A percentile compares a stretch with the other conserved stretches of the same genome.
These are phyloP conservation scores for Populus deltoides DNA, from an alignment of 345 rosid genomes.

Conservation along the genomic window DNA sequence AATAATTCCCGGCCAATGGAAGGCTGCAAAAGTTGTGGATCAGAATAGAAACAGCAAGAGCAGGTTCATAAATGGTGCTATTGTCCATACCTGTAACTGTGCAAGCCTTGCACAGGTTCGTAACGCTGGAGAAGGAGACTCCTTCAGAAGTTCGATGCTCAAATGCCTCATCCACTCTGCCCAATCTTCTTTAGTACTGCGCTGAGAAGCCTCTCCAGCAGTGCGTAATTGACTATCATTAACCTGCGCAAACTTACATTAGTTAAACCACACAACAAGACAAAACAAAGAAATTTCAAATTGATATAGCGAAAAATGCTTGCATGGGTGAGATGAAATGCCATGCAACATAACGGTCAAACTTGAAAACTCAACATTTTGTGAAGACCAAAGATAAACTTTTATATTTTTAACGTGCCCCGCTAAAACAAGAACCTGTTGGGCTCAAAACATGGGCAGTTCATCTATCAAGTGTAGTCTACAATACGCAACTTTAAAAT, in stretches of 20 bases:
- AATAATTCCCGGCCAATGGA: constrained; percentile 94
- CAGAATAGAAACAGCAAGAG: constrained; percentile 22
- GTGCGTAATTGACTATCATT: constrained; percentile 85
- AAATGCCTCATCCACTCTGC: constrained; percentile 99
- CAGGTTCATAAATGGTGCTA: constrained; percentile 9
- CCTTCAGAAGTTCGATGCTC: constrained; percentile 94
- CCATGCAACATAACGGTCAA: neutral
- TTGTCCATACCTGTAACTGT: constrained; percentile 71
- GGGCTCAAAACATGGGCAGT: neutral
- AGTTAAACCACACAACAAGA: neutral
- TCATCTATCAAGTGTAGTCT: neutral
- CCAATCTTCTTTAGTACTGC: constrained; percentile 99
- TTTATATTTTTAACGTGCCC: neutral
- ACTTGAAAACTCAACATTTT: neutral
- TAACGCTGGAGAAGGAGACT: constrained; percentile 98
- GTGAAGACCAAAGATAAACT: too few species aligned
- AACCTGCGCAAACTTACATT: constrained; percentile 40
- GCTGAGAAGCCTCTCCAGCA: constrained; percentile 99
- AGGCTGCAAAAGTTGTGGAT: constrained; percentile 65
- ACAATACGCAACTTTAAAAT: neutral
- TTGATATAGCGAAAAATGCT: neutral
- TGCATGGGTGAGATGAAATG: neutral
- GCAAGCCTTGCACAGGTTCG: constrained; percentile 97
- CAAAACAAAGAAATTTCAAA: neutral
- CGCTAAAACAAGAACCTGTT: neutral